Evolutionary conservation across 2,329 filamentous ascomycete species (phyloP).

Genomic region (Chalaropsis thielavioides): DNA sequence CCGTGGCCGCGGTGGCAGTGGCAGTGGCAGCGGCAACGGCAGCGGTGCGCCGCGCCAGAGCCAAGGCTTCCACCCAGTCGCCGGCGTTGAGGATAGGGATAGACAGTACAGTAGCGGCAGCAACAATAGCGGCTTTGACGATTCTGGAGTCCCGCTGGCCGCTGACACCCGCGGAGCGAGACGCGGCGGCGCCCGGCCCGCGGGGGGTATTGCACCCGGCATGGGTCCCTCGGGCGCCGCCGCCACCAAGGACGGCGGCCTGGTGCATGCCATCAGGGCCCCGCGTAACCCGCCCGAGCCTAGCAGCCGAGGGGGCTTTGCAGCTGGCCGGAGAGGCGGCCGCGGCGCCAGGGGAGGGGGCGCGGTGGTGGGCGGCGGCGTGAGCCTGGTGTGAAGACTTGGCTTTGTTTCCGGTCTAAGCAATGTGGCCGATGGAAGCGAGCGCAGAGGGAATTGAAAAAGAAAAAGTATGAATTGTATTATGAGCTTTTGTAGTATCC

Average conservation of each 20-base stretch:
- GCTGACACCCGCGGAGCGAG: background rate
- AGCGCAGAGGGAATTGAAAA: background rate
- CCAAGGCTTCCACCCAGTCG: background rate
- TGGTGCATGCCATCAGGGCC: conserved; percentile 54
- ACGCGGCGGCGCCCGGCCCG: background rate
- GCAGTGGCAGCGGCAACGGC: no score
- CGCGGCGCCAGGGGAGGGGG: background rate
- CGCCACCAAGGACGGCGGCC: conserved; percentile 47
- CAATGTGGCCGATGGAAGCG: background rate
- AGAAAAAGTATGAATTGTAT: background rate
- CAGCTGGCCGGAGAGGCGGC: conserved; percentile 22
- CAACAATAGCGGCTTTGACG: background rate
- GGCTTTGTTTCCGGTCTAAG: background rate
- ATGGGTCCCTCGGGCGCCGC: conserved; percentile 27
- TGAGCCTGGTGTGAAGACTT: conserved; percentile 5
- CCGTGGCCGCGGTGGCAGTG: conserved; percentile 28
- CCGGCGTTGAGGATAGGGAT: background rate
- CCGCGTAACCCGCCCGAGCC: conserved; percentile 61
- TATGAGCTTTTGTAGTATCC: background rate
- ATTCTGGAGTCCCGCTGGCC: background rate
- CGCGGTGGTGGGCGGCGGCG: conserved; percentile 1
- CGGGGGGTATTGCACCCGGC: conserved; percentile 3
- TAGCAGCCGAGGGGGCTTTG: conserved; percentile 63
- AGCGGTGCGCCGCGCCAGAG: no score
- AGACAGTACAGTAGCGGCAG: background rate